These are phyloP conservation scores for Sphaerulina populicola DNA, from an alignment of 2,329 filamentous ascomycete species.

Conservation along the genomic window DNA sequence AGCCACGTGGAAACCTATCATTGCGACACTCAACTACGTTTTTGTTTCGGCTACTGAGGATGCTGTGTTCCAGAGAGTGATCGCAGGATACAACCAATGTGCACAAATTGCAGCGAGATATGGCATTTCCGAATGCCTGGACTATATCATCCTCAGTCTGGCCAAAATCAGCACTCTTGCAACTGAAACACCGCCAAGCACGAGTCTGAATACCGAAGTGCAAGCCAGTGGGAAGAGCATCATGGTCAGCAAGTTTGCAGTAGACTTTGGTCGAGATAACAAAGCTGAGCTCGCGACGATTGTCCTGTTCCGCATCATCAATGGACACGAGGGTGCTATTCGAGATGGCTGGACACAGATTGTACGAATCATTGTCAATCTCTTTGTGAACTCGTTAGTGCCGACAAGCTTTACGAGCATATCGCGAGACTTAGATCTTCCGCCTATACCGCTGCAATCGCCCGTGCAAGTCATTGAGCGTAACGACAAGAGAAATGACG, in stretches of 20 bases:
- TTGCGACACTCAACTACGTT: constrained; percentile 92
- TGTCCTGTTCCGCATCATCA: constrained; percentile 87
- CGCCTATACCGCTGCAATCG: constrained; percentile 78
- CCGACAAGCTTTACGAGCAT: constrained; percentile 65
- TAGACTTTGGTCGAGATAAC: constrained; percentile 89
- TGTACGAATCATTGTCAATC: constrained; percentile 83
- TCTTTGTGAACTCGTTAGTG: constrained; percentile 91
- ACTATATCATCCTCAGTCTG: constrained; percentile 85
- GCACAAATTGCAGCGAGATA: constrained; percentile 85
- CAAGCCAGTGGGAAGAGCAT: constrained; percentile 78
- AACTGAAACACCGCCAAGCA: constrained; percentile 67
- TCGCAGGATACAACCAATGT: constrained; percentile 92
- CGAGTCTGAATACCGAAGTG: constrained; percentile 86
- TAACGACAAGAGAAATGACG: constrained; percentile 66
- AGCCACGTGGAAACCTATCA: constrained; percentile 87
- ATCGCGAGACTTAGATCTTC: constrained; percentile 59
- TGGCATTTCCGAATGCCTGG: constrained; percentile 72
- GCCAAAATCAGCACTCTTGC: constrained; percentile 85
- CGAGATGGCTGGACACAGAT: constrained; percentile 74
- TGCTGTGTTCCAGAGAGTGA: constrained; percentile 84
- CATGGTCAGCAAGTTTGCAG: constrained; percentile 97
- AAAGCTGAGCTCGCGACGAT: constrained; percentile 88
- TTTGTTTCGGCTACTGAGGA: constrained; percentile 99
- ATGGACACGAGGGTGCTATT: constrained; percentile 71
- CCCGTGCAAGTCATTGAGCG: constrained; percentile 91